These are phyloP conservation scores for Danielia reshetovae DNA, from an alignment of 805 yeast genomes.

Conservation along the genomic window DNA sequence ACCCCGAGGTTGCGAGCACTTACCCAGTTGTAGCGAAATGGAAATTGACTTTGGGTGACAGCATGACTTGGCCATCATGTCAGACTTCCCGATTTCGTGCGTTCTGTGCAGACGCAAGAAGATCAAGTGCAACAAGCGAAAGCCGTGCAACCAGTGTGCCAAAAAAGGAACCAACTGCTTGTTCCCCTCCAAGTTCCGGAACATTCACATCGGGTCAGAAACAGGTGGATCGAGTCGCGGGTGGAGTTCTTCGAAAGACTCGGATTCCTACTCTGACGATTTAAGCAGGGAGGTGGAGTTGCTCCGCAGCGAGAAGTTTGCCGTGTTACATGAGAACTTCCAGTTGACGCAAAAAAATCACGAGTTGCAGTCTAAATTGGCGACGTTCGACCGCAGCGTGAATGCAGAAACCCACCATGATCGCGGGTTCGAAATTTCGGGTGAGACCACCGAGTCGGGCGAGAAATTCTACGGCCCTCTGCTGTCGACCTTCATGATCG, in stretches of 20 bases:
- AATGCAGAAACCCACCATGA: background rate
- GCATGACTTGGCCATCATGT: too few species aligned
- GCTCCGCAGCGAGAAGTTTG: conserved; percentile 19
- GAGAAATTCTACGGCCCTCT: conserved; percentile 50
- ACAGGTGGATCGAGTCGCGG: background rate
- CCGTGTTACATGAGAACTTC: conserved; percentile 17
- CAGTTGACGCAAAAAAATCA: conserved; percentile 12
- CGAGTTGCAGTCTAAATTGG: background rate
- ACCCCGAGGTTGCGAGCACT: background rate
- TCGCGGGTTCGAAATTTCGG: conserved; percentile 19
- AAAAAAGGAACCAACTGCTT: conserved; percentile 12
- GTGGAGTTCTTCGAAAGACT: background rate
- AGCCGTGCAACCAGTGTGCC: conserved; percentile 16
- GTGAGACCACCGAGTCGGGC: conserved; percentile 37
- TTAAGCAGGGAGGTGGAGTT: conserved; percentile 16
- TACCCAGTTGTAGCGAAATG: too few species aligned
- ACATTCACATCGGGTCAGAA: conserved; percentile 5
- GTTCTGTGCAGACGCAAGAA: conserved; percentile 16
- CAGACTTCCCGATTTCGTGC: conserved; percentile 16
- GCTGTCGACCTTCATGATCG: conserved; percentile 46
- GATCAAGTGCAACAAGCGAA: conserved; percentile 17
- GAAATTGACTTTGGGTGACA: too few species aligned
- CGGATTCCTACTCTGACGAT: background rate
- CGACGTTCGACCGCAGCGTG: background rate
- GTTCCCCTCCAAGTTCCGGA: conserved; percentile 16